Percentiles rank a stretch among this genome's conserved stretches.
phyloP scores from a whole-genome alignment of 331 rosid species.

The Dryas integrifolia region DNA sequence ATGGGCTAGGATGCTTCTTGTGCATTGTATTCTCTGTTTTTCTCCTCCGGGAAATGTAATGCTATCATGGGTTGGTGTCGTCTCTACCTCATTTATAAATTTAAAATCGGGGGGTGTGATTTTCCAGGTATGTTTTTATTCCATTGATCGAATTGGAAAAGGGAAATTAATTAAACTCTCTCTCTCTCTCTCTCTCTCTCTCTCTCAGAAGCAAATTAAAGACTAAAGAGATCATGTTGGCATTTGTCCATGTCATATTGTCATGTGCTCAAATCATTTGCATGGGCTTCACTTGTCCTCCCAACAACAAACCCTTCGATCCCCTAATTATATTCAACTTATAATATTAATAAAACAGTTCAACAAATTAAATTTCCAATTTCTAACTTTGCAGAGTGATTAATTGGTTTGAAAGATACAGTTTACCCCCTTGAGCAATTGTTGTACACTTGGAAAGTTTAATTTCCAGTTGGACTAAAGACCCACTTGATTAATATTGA shows the following conservation, averaged over 20 bases:
- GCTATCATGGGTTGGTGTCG: constrained; percentile 46
- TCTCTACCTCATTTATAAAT: constrained; percentile 26
- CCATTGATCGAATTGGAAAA: constrained; percentile 5
- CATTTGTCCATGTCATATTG: constrained; percentile 74
- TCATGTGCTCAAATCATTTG: constrained; percentile 86
- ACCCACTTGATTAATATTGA: neutral
- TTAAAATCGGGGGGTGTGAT: constrained; percentile 19
- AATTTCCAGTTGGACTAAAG: too few relatives aligned
- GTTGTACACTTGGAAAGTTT: too few relatives aligned
- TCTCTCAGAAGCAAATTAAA: neutral
- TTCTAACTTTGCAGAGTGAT: neutral
- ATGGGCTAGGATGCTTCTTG: constrained; percentile 11
- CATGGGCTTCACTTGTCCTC: constrained; percentile 57
- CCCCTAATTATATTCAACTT: constrained; percentile 28
- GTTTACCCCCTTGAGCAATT: too few relatives aligned
- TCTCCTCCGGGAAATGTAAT: constrained; percentile 49
- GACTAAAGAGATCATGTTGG: constrained; percentile 3
- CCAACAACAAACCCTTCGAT: neutral
- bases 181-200: too few relatives aligned
- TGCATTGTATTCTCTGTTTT: constrained; percentile 37
- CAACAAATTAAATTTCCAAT: neutral
- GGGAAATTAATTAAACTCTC: constrained; percentile 16
- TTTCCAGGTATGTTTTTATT: constrained; percentile 37
- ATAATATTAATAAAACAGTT: neutral
- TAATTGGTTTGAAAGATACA: neutral